Evolutionary conservation across 257 asterid genomes (phyloP), one percentile per base, ranked within the genome.

Genomic region (Eucommia ulmoides): DNA sequence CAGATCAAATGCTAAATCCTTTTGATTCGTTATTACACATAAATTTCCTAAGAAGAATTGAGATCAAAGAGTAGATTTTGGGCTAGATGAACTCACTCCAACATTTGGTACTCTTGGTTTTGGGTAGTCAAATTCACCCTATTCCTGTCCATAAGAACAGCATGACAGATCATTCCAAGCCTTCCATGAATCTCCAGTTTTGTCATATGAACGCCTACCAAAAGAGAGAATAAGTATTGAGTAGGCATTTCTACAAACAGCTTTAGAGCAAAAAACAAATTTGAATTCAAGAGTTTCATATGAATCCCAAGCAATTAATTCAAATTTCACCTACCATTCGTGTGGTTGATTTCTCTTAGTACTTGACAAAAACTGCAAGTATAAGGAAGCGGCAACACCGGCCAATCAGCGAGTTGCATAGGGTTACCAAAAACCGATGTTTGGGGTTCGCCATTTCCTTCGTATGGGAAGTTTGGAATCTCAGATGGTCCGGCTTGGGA

Each of bases 111-210:
- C 56, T 71, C 72, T 1, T 64, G 73, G 48, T 59, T 64, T 56
- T 53, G 65, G 26, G 71, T 33, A 18, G 75, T 17, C 23, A 20
- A 49, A 25, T 57, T 68, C 9, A 4, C 22, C 20, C 70, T 74
- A 18, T 55, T 68, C 65, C 21, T 19, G 19, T 54, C 74, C 61
- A 72, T 74, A 20, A 80, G 58, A 53, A 76, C 49, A 6, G 77
- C 96, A 47, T 86, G 94, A 55, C 64, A 63, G 41, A 86, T 63
- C 3, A 66, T 22, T 21, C 94, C 93, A 14, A 86, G 20, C 48
- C 67, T 59, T 58, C 94, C 96, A 61, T 80, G 88, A 46, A 86
- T 63, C 15, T 72, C 79, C 60, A 86, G 78, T 69, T 67, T 79
- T 46, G 58, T 51, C 21, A 70, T 61, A 10, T 45, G 41, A 46